These are phyloP conservation scores for Ramaria rubella DNA, from an alignment of 768 basidiomycete species.

Conservation along the genomic window DNA sequence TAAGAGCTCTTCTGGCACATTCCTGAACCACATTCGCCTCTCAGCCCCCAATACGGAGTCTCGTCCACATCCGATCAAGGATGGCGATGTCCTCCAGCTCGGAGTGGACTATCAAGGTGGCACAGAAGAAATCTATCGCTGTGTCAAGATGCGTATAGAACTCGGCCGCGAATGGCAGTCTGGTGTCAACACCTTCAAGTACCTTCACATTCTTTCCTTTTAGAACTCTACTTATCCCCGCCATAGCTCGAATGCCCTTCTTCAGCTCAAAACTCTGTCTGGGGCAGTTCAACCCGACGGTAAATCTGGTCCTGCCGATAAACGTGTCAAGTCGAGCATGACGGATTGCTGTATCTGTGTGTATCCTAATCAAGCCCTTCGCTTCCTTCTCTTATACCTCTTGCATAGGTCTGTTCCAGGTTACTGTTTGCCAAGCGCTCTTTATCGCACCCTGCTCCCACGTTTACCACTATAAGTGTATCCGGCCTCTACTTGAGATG, in stretches of 20 bases:
- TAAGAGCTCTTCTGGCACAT: constrained; percentile 85
- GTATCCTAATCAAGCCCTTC: constrained; percentile 24
- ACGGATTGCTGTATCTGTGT: constrained; percentile 92
- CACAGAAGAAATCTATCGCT: constrained; percentile 93
- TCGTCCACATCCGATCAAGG: constrained; percentile 70
- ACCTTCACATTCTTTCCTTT: constrained; percentile 1
- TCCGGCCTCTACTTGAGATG: constrained; percentile 80
- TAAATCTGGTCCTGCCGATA: constrained; percentile 25
- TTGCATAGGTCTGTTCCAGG: constrained; percentile 60
- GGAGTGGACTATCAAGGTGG: constrained; percentile 98
- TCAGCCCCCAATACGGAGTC: constrained; percentile 78
- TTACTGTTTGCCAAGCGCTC: constrained; percentile 90
- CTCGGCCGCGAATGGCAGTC: constrained; percentile 88
- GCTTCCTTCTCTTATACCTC: constrained; percentile 5
- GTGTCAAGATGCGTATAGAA: constrained; percentile 93
- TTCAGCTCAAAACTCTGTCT: constrained; percentile 72
- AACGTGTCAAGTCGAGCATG: constrained; percentile 34
- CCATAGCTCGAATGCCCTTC: constrained; percentile 62
- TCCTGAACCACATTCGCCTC: constrained; percentile 91
- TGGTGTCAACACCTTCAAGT: constrained; percentile 89
- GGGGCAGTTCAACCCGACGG: neutral
- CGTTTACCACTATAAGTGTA: constrained; percentile 95
- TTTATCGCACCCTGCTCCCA: constrained; percentile 99
- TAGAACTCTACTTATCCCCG: constrained; percentile 9
- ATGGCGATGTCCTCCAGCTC: constrained; percentile 90